A percentile compares a stretch with the other conserved stretches of the same genome.
phyloP scores from a whole-genome alignment of 2,329 filamentous ascomycete genomes.

The Trichoderma lentiforme region DNA sequence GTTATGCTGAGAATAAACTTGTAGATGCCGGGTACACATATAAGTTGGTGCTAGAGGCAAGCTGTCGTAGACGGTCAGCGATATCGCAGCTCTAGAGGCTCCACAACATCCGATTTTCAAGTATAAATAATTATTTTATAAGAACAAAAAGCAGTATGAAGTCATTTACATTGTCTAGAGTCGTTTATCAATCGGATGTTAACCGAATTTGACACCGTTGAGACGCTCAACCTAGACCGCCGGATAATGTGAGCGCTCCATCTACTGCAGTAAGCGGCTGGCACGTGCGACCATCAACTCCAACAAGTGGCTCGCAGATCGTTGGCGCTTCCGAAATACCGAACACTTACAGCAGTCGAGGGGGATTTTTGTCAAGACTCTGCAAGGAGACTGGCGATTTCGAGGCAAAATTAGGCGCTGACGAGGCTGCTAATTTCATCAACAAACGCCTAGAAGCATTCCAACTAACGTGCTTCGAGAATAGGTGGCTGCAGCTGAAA shows the following conservation, averaged over 20 bases:
- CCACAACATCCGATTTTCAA: background rate
- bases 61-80: background rate
- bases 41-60: background rate
- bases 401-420: background rate
- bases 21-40: background rate
- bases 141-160: background rate
- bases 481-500: background rate
- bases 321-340: background rate
- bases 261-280: background rate
- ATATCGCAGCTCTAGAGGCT: background rate
- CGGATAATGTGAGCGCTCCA: background rate
- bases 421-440: background rate
- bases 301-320: slow-evolving; percentile 1
- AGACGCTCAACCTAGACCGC: background rate
- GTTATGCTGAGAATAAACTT: background rate
- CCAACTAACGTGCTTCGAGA: background rate
- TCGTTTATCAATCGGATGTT: background rate
- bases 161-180: background rate
- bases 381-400: background rate
- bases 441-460: background rate
- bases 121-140: background rate
- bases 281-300: slow-evolving; percentile 4
- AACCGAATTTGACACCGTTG: background rate
- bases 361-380: background rate
- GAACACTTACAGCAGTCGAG: background rate